These are phyloP conservation scores for Parathielavia appendiculata DNA, from an alignment of 495 filamentous ascomycete species.

Conservation along the genomic window DNA sequence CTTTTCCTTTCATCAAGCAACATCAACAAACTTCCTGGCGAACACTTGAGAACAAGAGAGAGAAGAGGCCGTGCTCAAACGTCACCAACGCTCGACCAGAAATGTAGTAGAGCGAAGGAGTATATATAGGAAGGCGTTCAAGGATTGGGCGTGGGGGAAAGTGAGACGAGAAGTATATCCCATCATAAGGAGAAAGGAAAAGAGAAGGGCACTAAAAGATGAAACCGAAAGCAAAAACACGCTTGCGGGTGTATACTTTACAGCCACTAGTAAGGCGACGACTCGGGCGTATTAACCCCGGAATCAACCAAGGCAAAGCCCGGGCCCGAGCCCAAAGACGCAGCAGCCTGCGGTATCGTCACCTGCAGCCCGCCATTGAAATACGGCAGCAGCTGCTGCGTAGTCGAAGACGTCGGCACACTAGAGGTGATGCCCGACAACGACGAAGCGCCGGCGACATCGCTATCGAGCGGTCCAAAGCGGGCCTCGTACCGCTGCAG, in stretches of 20 bases:
- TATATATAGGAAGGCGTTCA: too few species aligned
- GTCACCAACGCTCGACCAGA: too few species aligned
- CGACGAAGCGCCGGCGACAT: neutral
- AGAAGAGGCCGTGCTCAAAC: too few species aligned
- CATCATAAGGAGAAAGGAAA: neutral
- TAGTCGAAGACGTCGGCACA: neutral
- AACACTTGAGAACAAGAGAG: too few species aligned
- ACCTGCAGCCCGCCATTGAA: neutral
- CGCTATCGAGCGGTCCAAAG: slow-evolving; percentile 35
- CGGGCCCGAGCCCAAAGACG: neutral
- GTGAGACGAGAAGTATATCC: too few species aligned
- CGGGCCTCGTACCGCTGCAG: slow-evolving; percentile 45
- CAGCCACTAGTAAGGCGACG: neutral
- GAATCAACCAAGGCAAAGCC: neutral
- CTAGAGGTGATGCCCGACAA: too few species aligned
- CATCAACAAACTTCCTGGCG: too few species aligned
- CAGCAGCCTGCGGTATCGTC: neutral
- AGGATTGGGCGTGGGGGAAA: too few species aligned
- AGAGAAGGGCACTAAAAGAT: too few species aligned
- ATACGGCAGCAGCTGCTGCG: neutral
- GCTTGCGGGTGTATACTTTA: neutral
- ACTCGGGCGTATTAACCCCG: slow-evolving; percentile 5
- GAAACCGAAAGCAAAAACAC: neutral
- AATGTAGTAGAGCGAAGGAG: too few species aligned
- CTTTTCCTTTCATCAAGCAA: too few species aligned